Evolutionary conservation across 306 rosid species (phyloP).

Genomic region (Acacia melanoxylon): DNA sequence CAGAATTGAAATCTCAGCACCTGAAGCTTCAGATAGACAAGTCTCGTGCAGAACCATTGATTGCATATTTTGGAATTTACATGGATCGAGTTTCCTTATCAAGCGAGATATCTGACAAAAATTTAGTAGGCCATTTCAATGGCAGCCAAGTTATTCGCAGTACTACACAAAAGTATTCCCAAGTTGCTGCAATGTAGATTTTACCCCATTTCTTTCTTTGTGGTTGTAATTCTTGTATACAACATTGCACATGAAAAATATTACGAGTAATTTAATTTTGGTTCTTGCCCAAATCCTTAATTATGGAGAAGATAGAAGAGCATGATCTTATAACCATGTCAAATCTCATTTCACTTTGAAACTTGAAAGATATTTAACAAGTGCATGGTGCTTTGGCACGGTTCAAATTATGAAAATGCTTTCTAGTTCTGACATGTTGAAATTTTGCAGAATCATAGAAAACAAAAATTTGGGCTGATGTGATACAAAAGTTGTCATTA

Average conservation of each 20-base stretch:
- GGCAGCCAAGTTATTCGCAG: slow-evolving; percentile 40
- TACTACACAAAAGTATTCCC: slow-evolving; percentile 34
- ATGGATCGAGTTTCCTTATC: slow-evolving; percentile 43
- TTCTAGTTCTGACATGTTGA: background rate
- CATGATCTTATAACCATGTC: background rate
- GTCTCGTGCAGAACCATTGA: slow-evolving; percentile 75
- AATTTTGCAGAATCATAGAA: background rate
- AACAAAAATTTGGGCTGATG: background rate
- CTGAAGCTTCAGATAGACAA: slow-evolving; percentile 71
- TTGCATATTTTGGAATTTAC: slow-evolving; percentile 53
- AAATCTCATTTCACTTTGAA: background rate
- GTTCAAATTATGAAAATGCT: background rate
- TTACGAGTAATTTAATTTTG: background rate
- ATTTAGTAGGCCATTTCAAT: slow-evolving; percentile 23
- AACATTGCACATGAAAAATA: background rate
- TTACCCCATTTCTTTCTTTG: background rate
- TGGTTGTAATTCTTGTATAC: background rate
- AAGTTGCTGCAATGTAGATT: slow-evolving; percentile 30
- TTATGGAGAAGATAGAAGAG: background rate
- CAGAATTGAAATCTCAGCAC: slow-evolving; percentile 46
- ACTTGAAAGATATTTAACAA: background rate
- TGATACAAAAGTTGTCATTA: background rate
- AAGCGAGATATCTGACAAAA: slow-evolving; percentile 19
- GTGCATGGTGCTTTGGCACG: background rate
- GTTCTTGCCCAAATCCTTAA: background rate